phyloP scores from a whole-genome alignment of 176 grass and related monocot genomes.

The Oryza punctata region DNA sequence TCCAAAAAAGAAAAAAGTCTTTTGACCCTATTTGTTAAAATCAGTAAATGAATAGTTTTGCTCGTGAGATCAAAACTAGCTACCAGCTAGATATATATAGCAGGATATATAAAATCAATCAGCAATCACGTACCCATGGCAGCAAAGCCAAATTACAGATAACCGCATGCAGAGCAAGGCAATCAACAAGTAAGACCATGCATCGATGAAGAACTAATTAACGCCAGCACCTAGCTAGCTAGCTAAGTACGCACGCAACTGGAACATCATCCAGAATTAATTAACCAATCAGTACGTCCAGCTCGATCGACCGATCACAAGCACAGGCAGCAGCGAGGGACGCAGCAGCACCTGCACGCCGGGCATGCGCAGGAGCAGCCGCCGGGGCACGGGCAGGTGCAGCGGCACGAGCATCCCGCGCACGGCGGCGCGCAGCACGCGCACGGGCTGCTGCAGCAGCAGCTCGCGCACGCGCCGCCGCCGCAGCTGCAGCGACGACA shows the following conservation, averaged over 20 bases:
- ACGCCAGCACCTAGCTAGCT: neutral
- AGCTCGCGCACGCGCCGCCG: neutral
- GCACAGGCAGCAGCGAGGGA: conserved; percentile 41
- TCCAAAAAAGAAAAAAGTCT: too few relatives aligned
- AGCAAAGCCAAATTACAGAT: neutral
- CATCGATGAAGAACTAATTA: neutral
- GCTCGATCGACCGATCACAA: neutral
- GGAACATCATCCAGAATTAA: neutral
- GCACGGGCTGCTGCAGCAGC: conserved; percentile 11
- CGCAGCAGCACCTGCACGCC: conserved; percentile 17
- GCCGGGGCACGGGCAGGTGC: conserved; percentile 40
- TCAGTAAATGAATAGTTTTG: too few relatives aligned
- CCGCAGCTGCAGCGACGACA: conserved; percentile 4
- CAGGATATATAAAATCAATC: neutral
- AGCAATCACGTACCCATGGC: neutral
- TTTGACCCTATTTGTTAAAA: too few relatives aligned
- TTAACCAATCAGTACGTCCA: neutral
- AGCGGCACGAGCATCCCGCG: conserved; percentile 43
- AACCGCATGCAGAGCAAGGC: neutral
- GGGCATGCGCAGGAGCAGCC: conserved; percentile 38
- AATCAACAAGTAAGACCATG: neutral
- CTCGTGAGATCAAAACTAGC: too few relatives aligned
- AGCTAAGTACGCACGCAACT: neutral
- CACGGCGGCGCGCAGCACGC: conserved; percentile 7
- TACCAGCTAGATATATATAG: too few relatives aligned